A percentile compares a stretch with the other conserved stretches of the same genome.
Conservation (phyloP, 305 asterid genomes). For the Solanum hybrid region DNA sequence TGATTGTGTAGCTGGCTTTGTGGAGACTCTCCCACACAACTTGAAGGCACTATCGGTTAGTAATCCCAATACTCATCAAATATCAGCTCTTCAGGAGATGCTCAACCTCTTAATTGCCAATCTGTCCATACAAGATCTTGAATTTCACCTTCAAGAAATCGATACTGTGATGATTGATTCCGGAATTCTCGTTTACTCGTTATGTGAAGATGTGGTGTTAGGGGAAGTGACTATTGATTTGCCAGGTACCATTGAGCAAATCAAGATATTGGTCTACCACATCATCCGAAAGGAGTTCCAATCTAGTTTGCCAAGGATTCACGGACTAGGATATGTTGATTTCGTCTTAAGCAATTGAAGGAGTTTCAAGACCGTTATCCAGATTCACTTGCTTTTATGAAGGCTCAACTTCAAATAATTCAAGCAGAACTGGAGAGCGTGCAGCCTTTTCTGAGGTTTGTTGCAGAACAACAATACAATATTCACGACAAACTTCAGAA, state of each 20-base stretch:
- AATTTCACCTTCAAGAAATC: neutral
- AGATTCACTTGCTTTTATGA: neutral
- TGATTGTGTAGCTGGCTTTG: neutral
- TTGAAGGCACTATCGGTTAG: neutral
- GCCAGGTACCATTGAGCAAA: rapidly evolving
- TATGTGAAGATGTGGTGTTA: neutral
- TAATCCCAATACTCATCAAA: neutral
- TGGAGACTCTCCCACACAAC: neutral
- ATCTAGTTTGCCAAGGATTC: neutral
- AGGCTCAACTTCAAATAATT: neutral
- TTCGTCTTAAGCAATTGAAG: neutral
- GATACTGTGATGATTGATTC: neutral
- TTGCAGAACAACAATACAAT: neutral
- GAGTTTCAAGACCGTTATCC: neutral
- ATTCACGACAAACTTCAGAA: neutral
- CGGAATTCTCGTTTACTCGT: neutral
- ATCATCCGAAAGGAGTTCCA: neutral
- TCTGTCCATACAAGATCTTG: neutral
- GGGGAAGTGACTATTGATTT: neutral
- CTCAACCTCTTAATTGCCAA: neutral
- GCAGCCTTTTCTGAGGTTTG: neutral
- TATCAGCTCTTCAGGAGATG: rapidly evolving
- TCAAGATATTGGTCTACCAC: neutral
- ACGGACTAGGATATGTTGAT: neutral
- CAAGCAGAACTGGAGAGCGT: neutral